phyloP scores from a whole-genome alignment of 331 rosid genomes.

The Malus hybrid region DNA sequence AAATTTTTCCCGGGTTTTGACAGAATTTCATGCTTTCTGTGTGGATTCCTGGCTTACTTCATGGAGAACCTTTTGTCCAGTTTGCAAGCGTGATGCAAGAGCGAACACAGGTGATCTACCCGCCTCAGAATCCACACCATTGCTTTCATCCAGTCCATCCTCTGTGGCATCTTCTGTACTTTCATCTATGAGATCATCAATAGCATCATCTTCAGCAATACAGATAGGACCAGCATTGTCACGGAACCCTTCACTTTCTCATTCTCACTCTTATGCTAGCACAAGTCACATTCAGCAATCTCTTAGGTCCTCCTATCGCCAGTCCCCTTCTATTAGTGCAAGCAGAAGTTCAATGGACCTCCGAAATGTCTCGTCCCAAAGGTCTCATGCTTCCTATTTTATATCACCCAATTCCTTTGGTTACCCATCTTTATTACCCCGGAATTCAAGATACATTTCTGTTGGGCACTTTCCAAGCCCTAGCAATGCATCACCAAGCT shows the following conservation, averaged over 20 bases:
- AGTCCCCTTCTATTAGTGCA: conserved; percentile 47
- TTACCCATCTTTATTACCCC: conserved; percentile 76
- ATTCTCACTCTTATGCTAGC: conserved; percentile 51
- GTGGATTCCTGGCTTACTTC: conserved; percentile 99
- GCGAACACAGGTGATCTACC: conserved; percentile 58
- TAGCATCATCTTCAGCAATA: conserved; percentile 74
- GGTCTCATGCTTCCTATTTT: conserved; percentile 71
- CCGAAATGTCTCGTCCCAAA: conserved; percentile 75
- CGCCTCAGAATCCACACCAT: conserved; percentile 92
- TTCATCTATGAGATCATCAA: conserved; percentile 71
- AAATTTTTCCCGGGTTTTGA: background rate
- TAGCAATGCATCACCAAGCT: conserved; percentile 59
- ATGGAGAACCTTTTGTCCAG: conserved; percentile 99
- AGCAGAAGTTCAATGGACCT: conserved; percentile 78
- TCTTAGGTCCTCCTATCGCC: conserved; percentile 55
- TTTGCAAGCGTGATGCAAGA: conserved; percentile 97
- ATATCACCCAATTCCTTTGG: conserved; percentile 63
- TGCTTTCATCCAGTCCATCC: conserved; percentile 56
- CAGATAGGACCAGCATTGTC: conserved; percentile 44
- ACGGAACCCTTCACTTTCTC: conserved; percentile 49
- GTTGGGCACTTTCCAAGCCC: conserved; percentile 59
- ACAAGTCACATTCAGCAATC: conserved; percentile 65
- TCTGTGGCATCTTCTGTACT: conserved; percentile 58
- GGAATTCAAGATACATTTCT: conserved; percentile 64
- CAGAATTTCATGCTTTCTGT: conserved; percentile 81